These are phyloP conservation scores for Yamadazyma mexicana DNA, from an alignment of 1,139 yeast species.

Conservation along the genomic window DNA sequence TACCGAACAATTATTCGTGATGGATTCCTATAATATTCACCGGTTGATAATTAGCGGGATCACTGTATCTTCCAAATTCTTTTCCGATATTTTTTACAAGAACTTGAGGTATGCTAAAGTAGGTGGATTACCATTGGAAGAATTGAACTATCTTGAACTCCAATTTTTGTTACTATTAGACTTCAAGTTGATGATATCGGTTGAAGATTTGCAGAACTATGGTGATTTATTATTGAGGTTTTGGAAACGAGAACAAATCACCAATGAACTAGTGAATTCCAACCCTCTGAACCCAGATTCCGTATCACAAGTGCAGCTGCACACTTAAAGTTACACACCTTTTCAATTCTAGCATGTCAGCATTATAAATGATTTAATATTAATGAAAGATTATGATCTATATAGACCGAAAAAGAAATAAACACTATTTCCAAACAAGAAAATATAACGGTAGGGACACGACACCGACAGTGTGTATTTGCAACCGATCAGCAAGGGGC, in stretches of 20 bases:
- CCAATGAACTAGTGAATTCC: slow-evolving; percentile 34
- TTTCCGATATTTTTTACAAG: slow-evolving; percentile 93
- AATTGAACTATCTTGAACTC: slow-evolving; percentile 85
- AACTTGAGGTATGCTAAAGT: slow-evolving; percentile 96
- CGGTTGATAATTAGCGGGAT: slow-evolving; percentile 94
- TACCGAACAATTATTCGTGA: slow-evolving; percentile 70
- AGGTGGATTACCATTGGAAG: slow-evolving; percentile 95
- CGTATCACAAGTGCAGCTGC: slow-evolving; percentile 1
- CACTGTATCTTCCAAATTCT: slow-evolving; percentile 93
- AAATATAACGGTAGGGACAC: too few species aligned
- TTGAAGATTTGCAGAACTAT: slow-evolving; percentile 87
- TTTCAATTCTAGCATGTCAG: slow-evolving; percentile 3
- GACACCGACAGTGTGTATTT: too few species aligned
- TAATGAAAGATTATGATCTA: not conserved
- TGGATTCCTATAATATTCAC: slow-evolving; percentile 96
- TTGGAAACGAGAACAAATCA: slow-evolving; percentile 69
- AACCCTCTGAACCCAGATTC: slow-evolving; percentile 3
- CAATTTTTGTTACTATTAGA: slow-evolving; percentile 85
- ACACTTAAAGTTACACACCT: not conserved
- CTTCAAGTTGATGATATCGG: slow-evolving; percentile 81
- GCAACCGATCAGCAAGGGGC: too few species aligned
- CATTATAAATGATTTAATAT: not conserved
- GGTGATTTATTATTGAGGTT: slow-evolving; percentile 83
- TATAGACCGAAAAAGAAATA: too few species aligned
- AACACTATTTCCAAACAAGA: too few species aligned